phyloP scores from a whole-genome alignment of 2,329 filamentous ascomycete genomes.

The Xenoacremonium recifei region DNA sequence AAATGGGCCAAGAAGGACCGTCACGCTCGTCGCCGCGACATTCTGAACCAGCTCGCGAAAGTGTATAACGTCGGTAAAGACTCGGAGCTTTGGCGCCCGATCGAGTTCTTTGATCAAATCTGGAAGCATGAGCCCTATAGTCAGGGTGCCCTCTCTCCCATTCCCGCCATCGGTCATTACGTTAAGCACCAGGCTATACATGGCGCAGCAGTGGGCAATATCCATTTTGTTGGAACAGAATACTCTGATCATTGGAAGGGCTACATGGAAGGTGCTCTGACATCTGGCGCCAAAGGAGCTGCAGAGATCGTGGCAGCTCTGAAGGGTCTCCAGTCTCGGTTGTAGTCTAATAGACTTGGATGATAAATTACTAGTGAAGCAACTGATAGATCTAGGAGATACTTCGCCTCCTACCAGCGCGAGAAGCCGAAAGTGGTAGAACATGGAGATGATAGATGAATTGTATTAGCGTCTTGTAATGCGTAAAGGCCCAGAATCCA shows the following conservation, averaged over 20 bases:
- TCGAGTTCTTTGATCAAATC: slow-evolving; percentile 31
- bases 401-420: no score
- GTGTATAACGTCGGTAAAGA: slow-evolving; percentile 23
- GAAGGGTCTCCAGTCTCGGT: no score
- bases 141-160: slow-evolving; percentile 32
- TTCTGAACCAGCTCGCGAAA: slow-evolving; percentile 33
- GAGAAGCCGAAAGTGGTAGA: no score
- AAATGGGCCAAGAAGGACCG: slow-evolving; percentile 32
- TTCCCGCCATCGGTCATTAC: slow-evolving; percentile 30
- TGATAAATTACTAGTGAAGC: no score
- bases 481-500: no score
- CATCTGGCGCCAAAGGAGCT: slow-evolving; percentile 42
- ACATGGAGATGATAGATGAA: no score
- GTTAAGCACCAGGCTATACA: slow-evolving; percentile 26
- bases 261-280: slow-evolving; percentile 51
- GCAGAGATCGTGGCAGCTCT: no score
- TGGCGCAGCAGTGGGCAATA: slow-evolving; percentile 33
- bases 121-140: slow-evolving; percentile 34
- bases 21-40: slow-evolving; percentile 24
- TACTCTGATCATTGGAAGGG: slow-evolving; percentile 48
- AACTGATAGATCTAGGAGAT: no score
- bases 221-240: slow-evolving; percentile 52
- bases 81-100: slow-evolving; percentile 20
- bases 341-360: no score
- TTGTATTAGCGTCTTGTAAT: no score